These are phyloP conservation scores for Gynostemma pentaphyllum DNA, from an alignment of 306 rosid genomes.

Conservation along the genomic window DNA sequence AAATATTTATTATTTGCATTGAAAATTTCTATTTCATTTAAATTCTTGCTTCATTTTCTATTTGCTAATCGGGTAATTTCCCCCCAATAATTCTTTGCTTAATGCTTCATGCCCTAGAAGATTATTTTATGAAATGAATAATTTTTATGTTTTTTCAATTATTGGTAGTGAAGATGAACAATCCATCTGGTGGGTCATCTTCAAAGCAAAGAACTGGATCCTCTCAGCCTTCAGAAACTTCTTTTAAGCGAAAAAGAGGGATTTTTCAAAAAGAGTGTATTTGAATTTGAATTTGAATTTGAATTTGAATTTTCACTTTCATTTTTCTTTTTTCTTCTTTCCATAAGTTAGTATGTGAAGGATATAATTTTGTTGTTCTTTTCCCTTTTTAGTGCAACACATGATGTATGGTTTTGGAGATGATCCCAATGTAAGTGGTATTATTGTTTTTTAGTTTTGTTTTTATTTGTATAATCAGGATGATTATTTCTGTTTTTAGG, in stretches of 20 bases:
- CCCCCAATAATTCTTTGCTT: too few species aligned
- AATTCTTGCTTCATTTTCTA: neutral
- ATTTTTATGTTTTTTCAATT: neutral
- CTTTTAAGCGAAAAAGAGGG: conserved; percentile 76
- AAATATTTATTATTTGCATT: neutral
- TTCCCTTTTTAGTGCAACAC: conserved; percentile 59
- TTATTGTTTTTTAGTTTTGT: neutral
- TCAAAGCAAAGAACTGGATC: conserved; percentile 59
- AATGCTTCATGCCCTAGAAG: neutral
- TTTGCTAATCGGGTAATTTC: neutral
- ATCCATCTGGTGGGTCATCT: conserved; percentile 38
- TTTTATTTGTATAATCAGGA: neutral
- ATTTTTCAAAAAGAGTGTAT: conserved; percentile 79
- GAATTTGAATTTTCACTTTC: neutral
- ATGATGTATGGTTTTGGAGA: conserved; percentile 99
- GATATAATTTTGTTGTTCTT: neutral
- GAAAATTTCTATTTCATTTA: neutral
- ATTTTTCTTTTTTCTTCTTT: neutral
- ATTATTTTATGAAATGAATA: neutral
- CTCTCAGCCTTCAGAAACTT: conserved; percentile 70
- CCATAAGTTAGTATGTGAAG: neutral
- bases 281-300: too few species aligned
- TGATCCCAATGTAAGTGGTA: conserved; percentile 59
- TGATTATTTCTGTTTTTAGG: neutral
- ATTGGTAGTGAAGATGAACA: conserved; percentile 34